Conservation (phyloP, 2,329 filamentous ascomycete species). For the Pestalotiopsis sp. region DNA sequence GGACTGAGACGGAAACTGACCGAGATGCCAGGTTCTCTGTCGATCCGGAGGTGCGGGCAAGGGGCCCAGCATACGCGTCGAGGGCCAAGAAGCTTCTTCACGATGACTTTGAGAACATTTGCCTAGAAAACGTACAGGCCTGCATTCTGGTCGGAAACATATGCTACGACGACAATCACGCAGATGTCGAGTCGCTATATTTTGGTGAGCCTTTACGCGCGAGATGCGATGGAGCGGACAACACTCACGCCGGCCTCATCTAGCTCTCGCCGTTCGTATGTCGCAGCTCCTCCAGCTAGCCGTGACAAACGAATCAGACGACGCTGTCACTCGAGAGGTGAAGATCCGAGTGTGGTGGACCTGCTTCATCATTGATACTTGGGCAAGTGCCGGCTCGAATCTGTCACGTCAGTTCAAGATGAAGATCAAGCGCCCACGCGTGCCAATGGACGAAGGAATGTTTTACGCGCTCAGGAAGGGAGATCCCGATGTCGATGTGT, state of each 20-base stretch:
- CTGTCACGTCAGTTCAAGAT: slow-evolving; percentile 26
- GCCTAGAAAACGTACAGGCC: slow-evolving; percentile 35
- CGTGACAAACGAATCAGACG: slow-evolving; percentile 19
- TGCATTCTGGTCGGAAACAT: slow-evolving; percentile 34
- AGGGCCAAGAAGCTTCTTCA: slow-evolving; percentile 26
- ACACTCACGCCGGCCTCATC: neutral
- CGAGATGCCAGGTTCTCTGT: slow-evolving; percentile 15
- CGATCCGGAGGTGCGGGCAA: slow-evolving; percentile 17
- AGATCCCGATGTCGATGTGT: slow-evolving; percentile 19
- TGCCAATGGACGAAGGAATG: slow-evolving; percentile 32
- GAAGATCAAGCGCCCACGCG: neutral
- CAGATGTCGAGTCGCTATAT: slow-evolving; percentile 34
- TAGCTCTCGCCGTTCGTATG: slow-evolving; percentile 32
- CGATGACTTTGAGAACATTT: slow-evolving; percentile 30
- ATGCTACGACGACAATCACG: slow-evolving; percentile 28
- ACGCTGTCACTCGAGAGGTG: slow-evolving; percentile 27
- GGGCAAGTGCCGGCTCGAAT: slow-evolving; percentile 33
- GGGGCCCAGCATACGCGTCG: slow-evolving; percentile 15
- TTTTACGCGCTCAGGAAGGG: slow-evolving; percentile 24
- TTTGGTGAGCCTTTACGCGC: slow-evolving; percentile 24
- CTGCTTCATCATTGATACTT: slow-evolving; percentile 34
- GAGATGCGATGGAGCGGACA: neutral
- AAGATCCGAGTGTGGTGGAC: slow-evolving; percentile 36
- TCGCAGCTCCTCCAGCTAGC: slow-evolving; percentile 32
- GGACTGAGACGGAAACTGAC: neutral